phyloP scores from a whole-genome alignment of 2,329 filamentous ascomycete genomes.

The Elsinoe batatas region DNA sequence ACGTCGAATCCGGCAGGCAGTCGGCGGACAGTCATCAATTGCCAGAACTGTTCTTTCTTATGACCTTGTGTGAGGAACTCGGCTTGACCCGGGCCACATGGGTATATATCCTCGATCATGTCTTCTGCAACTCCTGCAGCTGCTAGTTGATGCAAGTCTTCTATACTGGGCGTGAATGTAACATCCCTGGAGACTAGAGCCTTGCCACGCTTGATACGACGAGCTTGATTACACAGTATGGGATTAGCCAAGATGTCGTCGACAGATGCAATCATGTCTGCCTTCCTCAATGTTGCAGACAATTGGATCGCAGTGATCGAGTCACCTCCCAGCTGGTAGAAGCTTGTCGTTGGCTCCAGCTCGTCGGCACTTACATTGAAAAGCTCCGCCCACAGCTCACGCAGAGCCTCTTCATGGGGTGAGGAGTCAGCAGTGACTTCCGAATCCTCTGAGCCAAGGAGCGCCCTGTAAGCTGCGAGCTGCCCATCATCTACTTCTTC shows the following conservation, averaged over 20 bases:
- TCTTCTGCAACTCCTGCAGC: background rate
- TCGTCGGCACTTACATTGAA: constrained; percentile 36
- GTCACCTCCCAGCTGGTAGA: constrained; percentile 52
- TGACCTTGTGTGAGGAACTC: background rate
- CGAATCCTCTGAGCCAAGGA: too few species aligned
- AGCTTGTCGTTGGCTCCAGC: constrained; percentile 48
- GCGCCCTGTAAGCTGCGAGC: background rate
- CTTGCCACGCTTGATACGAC: background rate
- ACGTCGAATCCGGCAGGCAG: background rate
- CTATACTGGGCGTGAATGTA: background rate
- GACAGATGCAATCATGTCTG: background rate
- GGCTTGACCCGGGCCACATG: background rate
- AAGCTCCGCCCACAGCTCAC: constrained; percentile 41
- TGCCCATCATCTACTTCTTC: background rate
- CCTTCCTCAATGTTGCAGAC: background rate
- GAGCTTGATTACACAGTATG: background rate
- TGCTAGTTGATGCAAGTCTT: background rate
- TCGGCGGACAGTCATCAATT: background rate
- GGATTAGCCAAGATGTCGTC: background rate
- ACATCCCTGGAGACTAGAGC: background rate
- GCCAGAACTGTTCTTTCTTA: background rate
- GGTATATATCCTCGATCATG: background rate
- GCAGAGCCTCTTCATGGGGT: constrained; percentile 30
- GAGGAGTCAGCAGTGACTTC: background rate
- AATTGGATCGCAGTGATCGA: constrained; percentile 53